Evolutionary conservation across 2,329 filamentous ascomycete species (phyloP).

Genomic region (Ophiobolus disseminans): DNA sequence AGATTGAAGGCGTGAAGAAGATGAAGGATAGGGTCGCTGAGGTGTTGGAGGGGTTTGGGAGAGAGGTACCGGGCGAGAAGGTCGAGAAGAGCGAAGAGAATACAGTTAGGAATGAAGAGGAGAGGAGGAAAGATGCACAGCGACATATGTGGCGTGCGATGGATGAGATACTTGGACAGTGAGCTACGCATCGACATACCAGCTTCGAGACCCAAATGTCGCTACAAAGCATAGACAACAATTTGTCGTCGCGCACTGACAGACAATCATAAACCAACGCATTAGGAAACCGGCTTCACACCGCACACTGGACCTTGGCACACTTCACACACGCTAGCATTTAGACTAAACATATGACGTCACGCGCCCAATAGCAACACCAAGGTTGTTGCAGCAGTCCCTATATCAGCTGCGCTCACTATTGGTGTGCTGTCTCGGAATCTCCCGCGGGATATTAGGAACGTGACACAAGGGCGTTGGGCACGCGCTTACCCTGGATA

Average conservation of each 20-base stretch:
- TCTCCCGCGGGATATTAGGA: conserved; percentile 6
- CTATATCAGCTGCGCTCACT: not conserved
- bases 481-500: conserved; percentile 20
- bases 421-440: conserved; percentile 11
- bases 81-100: conserved; percentile 22
- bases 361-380: not conserved
- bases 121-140: conserved; percentile 34
- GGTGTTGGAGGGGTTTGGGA: conserved; percentile 72
- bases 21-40: conserved; percentile 76
- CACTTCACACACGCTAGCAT: not conserved
- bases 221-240: no score
- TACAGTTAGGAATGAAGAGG: conserved; percentile 13
- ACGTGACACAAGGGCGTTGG: conserved; percentile 16
- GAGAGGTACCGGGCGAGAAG: conserved; percentile 17
- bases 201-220: not conserved
- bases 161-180: conserved; percentile 36
- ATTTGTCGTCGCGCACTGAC: no score
- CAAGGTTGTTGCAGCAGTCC: not conserved
- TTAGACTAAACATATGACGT: not conserved
- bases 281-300: no score
- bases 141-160: conserved; percentile 46
- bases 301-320: not conserved
- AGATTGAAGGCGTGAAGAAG: conserved; percentile 72
- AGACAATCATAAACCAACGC: no score
- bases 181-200: not conserved